Conservation (phyloP, 345 rosid genomes). For the Ricinus communis region DNA sequence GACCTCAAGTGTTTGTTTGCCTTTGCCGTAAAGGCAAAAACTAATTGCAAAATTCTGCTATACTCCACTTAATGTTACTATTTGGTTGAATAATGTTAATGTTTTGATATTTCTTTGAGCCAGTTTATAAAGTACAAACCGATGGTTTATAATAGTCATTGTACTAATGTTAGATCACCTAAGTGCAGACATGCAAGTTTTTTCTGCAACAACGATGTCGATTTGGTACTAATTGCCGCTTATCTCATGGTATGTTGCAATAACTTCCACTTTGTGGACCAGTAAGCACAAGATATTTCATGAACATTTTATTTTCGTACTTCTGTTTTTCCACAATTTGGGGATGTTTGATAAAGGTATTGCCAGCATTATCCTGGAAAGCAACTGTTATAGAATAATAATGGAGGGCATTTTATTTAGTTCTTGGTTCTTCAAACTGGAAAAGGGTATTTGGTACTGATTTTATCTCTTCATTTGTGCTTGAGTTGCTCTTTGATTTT, state of each 20-base stretch:
- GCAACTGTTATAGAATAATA: conserved; percentile 3
- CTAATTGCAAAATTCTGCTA: neutral
- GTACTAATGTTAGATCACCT: conserved; percentile 52
- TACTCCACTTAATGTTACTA: neutral
- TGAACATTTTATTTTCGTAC: conserved; percentile 8
- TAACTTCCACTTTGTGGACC: conserved; percentile 21
- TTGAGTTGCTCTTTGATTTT: neutral
- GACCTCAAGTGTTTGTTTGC: conserved; percentile 1
- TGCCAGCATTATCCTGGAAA: conserved; percentile 4
- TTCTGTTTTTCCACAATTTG: neutral
- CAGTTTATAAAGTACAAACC: conserved; percentile 6
- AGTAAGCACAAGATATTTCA: conserved; percentile 4
- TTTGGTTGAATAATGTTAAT: neutral
- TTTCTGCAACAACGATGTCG: conserved; percentile 95
- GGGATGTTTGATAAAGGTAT: neutral
- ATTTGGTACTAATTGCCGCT: conserved; percentile 87
- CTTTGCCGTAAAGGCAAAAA: neutral
- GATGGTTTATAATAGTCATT: conserved; percentile 21
- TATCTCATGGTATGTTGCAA: conserved; percentile 79
- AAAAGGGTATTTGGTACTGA: neutral
- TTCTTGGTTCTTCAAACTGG: conserved; percentile 1
- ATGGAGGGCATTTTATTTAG: conserved; percentile 1
- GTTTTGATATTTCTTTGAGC: neutral
- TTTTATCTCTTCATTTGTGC: neutral
- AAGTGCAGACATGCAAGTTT: conserved; percentile 98